These are phyloP conservation scores for Candida freyschussii DNA, from an alignment of 1,139 yeast species.

Conservation along the genomic window DNA sequence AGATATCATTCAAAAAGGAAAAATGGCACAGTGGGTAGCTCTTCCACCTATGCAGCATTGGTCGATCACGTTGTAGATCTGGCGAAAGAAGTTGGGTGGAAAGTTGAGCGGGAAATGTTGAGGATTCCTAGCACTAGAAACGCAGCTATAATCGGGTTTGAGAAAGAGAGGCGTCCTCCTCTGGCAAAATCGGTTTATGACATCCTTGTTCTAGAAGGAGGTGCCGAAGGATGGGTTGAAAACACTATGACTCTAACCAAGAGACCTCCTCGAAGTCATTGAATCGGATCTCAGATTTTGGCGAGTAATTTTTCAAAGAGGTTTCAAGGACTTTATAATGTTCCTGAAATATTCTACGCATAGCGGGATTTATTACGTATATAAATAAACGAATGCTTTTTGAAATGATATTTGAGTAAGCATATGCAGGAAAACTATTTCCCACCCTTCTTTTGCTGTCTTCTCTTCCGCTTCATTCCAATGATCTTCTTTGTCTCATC, in stretches of 20 bases:
- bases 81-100: constrained; percentile 74
- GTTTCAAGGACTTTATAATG: no score
- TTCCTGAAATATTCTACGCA: no score
- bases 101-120: constrained; percentile 76
- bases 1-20: constrained; percentile 49
- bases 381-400: no score
- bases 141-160: constrained; percentile 77
- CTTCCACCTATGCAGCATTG: constrained; percentile 62
- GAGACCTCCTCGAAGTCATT: constrained; percentile 24
- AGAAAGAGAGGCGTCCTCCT: constrained; percentile 26
- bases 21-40: constrained; percentile 24
- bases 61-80: constrained; percentile 80
- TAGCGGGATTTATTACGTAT: no score
- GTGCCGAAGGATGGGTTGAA: constrained; percentile 88
- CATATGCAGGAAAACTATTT: constrained; percentile 6
- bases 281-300: constrained; percentile 1
- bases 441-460: constrained; percentile 32
- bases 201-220: constrained; percentile 68
- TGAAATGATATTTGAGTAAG: background rate
- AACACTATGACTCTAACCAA: constrained; percentile 65
- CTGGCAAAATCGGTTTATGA: constrained; percentile 45
- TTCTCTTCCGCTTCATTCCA: constrained; percentile 67
- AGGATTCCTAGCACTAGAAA: constrained; percentile 94
- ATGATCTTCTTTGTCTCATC: constrained; percentile 58
- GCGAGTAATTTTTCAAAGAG: background rate